Evolutionary conservation across 805 yeast species (phyloP).

Genomic region (Cyberlindnera mycetangii): DNA sequence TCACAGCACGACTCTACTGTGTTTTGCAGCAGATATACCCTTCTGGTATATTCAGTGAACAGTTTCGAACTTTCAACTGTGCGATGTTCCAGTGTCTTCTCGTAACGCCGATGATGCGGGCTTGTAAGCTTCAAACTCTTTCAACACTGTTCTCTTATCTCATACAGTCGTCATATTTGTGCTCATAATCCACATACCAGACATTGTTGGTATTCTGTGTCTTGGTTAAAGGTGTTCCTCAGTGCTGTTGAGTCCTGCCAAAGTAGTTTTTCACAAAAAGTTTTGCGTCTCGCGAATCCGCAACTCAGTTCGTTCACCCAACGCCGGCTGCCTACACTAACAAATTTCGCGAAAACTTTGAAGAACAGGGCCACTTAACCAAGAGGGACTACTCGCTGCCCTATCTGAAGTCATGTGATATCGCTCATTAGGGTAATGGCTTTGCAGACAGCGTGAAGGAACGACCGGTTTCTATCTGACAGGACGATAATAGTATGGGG

Average conservation of each 20-base stretch:
- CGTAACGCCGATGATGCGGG: neutral
- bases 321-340: neutral
- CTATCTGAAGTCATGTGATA: constrained; percentile 6
- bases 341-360: neutral
- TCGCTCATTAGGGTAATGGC: constrained; percentile 1
- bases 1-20: too few relatives aligned
- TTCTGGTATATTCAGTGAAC: neutral
- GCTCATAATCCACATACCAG: constrained; percentile 25
- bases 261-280: constrained; percentile 27
- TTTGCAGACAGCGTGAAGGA: neutral
- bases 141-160: neutral
- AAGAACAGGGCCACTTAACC: constrained; percentile 9
- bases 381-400: constrained; percentile 6
- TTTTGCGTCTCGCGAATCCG: constrained; percentile 26
- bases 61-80: neutral
- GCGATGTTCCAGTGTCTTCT: too few relatives aligned
- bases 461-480: too few relatives aligned
- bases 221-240: constrained; percentile 8
- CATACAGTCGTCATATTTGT: neutral
- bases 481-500: too few relatives aligned
- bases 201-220: constrained; percentile 27
- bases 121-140: neutral
- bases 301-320: neutral
- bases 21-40: too few relatives aligned
- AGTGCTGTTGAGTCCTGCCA: constrained; percentile 8